These are phyloP conservation scores for Backusella circina DNA, from an alignment of 192 early-diverging fungal genomes.

Conservation along the genomic window DNA sequence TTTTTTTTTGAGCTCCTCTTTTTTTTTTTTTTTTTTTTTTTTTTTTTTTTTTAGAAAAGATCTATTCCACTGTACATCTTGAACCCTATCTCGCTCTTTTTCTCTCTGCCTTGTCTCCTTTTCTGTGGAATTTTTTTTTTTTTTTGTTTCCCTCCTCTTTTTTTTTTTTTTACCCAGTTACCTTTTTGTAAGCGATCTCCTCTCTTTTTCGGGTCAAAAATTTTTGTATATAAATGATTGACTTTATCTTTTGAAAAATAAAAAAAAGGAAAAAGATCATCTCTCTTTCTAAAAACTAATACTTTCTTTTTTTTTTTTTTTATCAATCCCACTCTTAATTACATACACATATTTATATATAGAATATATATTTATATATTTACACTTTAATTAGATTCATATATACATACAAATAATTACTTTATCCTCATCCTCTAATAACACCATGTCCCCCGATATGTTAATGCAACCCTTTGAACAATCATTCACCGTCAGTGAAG, in stretches of 20 bases:
- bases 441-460: constrained; percentile 4
- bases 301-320: neutral
- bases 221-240: neutral
- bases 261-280: neutral
- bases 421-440: neutral
- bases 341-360: neutral
- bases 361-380: no score
- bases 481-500: constrained; percentile 2
- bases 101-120: neutral
- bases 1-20: no score
- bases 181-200: neutral
- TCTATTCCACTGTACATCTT: neutral
- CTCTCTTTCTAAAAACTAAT: neutral
- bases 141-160: neutral
- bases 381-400: neutral
- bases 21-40: no score
- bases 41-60: no score
- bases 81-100: neutral
- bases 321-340: neutral
- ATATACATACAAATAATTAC: neutral
- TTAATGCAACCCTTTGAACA: constrained; percentile 22
- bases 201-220: neutral
- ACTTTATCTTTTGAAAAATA: neutral
- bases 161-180: neutral
- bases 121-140: neutral